Evolutionary conservation across 768 basidiomycete species (phyloP).

Genomic region (Termitomyces sp.): DNA sequence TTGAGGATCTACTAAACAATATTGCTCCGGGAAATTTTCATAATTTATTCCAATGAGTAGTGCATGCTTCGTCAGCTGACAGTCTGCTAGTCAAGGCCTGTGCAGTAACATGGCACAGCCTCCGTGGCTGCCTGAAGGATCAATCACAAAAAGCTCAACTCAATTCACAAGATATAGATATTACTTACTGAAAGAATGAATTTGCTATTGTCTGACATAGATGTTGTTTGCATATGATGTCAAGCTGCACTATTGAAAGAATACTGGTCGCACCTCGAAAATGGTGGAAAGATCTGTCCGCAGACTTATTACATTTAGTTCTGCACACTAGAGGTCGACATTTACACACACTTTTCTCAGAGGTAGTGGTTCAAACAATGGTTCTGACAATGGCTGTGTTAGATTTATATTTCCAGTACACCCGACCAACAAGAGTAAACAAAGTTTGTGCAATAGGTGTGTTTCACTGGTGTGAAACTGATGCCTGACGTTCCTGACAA

Average conservation of each 20-base stretch:
- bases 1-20: background rate
- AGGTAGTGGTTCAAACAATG: background rate
- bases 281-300: too few species aligned
- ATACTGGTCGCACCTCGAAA: background rate
- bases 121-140: background rate
- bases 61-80: background rate
- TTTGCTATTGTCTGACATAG: background rate
- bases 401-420: background rate
- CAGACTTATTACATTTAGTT: background rate
- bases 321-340: background rate
- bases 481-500: background rate
- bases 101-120: background rate
- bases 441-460: background rate
- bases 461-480: background rate
- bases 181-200: background rate
- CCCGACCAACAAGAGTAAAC: background rate
- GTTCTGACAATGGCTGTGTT: background rate
- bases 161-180: background rate
- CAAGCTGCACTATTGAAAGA: background rate
- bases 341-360: background rate
- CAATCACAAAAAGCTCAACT: background rate
- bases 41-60: conserved; percentile 3
- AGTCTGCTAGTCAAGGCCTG: background rate
- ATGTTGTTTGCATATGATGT: background rate
- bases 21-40: background rate